Percentiles rank a stretch among this genome's conserved stretches.
phyloP scores from a whole-genome alignment of 768 basidiomycete genomes.

The Phallus indusiatus region DNA sequence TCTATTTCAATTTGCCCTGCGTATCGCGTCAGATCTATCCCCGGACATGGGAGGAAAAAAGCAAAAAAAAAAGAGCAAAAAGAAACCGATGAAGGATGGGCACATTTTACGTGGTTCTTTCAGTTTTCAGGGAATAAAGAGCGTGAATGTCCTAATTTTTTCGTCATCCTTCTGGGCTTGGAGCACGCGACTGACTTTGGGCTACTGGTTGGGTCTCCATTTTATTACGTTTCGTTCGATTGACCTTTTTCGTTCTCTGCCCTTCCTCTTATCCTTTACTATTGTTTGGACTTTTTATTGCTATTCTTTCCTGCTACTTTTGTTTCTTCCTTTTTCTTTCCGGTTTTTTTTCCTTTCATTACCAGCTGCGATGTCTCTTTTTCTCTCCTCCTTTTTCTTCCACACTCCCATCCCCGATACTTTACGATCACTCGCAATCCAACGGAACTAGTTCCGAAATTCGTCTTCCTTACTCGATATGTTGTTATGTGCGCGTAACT shows the following conservation, averaged over 20 bases:
- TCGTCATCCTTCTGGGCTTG: neutral
- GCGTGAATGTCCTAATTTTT: neutral
- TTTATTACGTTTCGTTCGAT: slow-evolving; percentile 6
- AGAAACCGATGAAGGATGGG: slow-evolving; percentile 1
- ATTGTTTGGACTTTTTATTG: neutral
- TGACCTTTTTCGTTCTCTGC: slow-evolving; percentile 3
- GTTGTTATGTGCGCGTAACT: neutral
- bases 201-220: slow-evolving; percentile 10
- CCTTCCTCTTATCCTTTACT: neutral
- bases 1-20: neutral
- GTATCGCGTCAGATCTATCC: neutral
- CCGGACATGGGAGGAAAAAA: neutral
- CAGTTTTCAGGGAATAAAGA: neutral
- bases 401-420: neutral
- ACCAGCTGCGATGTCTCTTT: neutral
- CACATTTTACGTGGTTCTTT: slow-evolving; percentile 3
- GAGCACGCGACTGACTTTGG: slow-evolving; percentile 1
- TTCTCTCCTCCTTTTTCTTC: neutral
- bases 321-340: neutral
- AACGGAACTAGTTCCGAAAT: neutral
- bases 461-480: neutral
- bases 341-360: neutral
- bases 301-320: neutral
- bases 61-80: neutral
- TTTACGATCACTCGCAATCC: neutral